A percentile compares a stretch with the other conserved stretches of the same genome.
Conservation (phyloP, 257 asterid species). For the Scutellaria galericulata region DNA sequence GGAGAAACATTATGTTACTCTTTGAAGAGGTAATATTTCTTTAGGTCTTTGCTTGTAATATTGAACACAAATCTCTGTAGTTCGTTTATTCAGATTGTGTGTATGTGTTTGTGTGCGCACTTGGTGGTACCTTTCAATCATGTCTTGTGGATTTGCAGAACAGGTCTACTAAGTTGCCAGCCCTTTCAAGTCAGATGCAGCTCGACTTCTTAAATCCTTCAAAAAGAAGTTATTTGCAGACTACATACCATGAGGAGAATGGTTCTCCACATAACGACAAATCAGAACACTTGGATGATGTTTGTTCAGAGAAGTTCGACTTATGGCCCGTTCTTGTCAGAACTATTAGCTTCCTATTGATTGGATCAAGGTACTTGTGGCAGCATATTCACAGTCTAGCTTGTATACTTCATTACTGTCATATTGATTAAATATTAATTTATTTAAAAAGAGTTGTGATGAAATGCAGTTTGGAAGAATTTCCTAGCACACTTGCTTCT, state of each 20-base stretch:
- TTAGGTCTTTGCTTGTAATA: neutral
- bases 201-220: conserved; percentile 71
- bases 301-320: conserved; percentile 44
- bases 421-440: neutral
- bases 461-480: conserved; percentile 76
- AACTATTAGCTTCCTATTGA: conserved; percentile 71
- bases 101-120: too few relatives aligned
- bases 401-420: neutral
- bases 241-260: conserved; percentile 37
- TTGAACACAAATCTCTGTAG: neutral
- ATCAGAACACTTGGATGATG: conserved; percentile 38
- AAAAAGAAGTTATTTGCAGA: conserved; percentile 42
- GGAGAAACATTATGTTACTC: conserved; percentile 81
- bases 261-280: conserved; percentile 37
- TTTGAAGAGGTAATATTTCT: conserved; percentile 72
- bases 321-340: conserved; percentile 79
- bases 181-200: conserved; percentile 46
- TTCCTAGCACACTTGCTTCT: conserved; percentile 62
- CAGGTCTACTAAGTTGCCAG: conserved; percentile 58
- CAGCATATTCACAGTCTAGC: conserved; percentile 7
- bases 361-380: conserved; percentile 66
- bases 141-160: conserved; percentile 66
- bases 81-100: neutral
- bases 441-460: neutral
- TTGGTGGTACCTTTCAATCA: conserved; percentile 29